Evolutionary conservation across 2,329 filamentous ascomycete genomes (phyloP), one percentile per base, ranked within the genome.

Genomic region (Aureobasidium sp.): DNA sequence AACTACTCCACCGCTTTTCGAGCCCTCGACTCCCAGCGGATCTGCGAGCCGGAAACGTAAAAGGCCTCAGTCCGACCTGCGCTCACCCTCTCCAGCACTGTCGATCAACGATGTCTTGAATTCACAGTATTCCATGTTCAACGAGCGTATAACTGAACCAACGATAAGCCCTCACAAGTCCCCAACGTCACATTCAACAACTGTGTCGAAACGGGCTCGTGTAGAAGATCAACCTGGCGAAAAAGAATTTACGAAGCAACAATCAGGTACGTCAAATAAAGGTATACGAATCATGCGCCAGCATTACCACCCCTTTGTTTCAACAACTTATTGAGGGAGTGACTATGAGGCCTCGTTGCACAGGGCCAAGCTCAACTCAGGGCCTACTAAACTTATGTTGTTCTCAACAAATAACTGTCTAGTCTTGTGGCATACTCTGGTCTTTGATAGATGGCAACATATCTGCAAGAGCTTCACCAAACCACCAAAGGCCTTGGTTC

Each of bases 101-200:
- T 53, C 48, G 26, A 34, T 52, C n/a, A 37, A 63, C 37, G 63
- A 63, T 36, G 44, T 57, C 4, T 63, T 61, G 1, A 51, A 47
- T 7, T 46, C 60, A 29, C 63, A 66, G 26, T 60, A 66, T 44
- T 63, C 64, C 10, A 46, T 55, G n/a, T 62, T 63, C 44, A 61
- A 46, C 53, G 55, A 57, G 27, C 50, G 15, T 15, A 7, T 4
- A 52, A 39, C 52, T 27, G 8, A 43, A 6, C 13, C 13, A 2
- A 36, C 2, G 12, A 27, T 26, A 20, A 59, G n/a, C 7, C 12
- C 43, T 20, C 41, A 12, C 20, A 48, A 36, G 36, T 46, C 34
- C n/a, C 26, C 55, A 4, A 37, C 29, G 27, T 39, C 29, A 37
- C 41, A 7, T 59, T 59, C 55, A 37, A 47, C 55, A 20, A n/a